Percentiles rank a stretch among this genome's conserved stretches.
phyloP scores from a whole-genome alignment of 2,329 filamentous ascomycete species.

The Fusarium proliferatum region DNA sequence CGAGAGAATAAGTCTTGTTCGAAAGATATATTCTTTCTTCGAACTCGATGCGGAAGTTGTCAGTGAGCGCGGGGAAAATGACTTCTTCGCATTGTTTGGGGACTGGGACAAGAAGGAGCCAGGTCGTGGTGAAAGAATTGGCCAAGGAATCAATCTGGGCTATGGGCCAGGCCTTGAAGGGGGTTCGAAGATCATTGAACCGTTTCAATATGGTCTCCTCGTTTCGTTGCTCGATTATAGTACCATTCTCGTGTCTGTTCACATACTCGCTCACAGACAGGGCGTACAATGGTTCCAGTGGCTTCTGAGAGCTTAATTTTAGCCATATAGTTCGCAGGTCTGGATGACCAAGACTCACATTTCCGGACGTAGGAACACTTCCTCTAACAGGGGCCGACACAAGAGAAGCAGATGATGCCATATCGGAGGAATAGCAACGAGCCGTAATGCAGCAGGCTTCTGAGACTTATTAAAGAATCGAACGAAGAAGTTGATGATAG shows the following conservation, averaged over 20 bases:
- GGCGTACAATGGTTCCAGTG: slow-evolving; percentile 21
- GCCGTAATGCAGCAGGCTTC: not conserved
- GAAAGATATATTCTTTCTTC: slow-evolving; percentile 31
- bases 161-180: slow-evolving; percentile 47
- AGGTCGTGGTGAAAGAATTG: slow-evolving; percentile 47
- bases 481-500: not conserved
- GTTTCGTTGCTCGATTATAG: slow-evolving; percentile 50
- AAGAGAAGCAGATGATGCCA: not conserved
- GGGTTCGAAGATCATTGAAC: slow-evolving; percentile 41
- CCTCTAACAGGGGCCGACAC: not conserved
- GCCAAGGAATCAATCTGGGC: slow-evolving; percentile 45
- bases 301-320: slow-evolving; percentile 7
- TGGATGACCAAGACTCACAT: slow-evolving; percentile 3
- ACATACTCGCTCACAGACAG: slow-evolving; percentile 45
- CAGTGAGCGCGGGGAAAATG: slow-evolving; percentile 44
- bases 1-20: slow-evolving; percentile 41
- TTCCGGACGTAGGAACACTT: not conserved
- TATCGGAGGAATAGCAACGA: not conserved
- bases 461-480: not conserved
- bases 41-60: slow-evolving; percentile 47
- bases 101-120: slow-evolving; percentile 47
- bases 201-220: slow-evolving; percentile 41
- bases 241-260: slow-evolving; percentile 47
- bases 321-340: not conserved
- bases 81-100: slow-evolving; percentile 34